phyloP scores from a whole-genome alignment of 2,329 filamentous ascomycete species.

The Penicillium sp. region DNA sequence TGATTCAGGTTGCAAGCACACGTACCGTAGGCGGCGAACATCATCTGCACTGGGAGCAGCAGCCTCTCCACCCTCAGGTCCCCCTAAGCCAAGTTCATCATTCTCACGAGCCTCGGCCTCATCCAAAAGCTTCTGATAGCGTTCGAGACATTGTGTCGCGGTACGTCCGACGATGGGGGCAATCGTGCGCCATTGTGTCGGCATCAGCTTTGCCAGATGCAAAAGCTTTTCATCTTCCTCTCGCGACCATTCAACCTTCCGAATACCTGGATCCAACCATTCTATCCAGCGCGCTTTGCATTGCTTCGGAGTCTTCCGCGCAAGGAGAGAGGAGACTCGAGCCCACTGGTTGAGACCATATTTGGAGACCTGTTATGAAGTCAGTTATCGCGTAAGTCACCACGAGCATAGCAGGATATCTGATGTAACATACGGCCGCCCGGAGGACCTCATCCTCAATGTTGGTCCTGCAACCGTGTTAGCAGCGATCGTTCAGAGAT shows the following conservation, averaged over 20 bases:
- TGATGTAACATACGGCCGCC: constrained; percentile 60
- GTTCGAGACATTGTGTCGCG: constrained; percentile 93
- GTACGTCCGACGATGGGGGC: constrained; percentile 94
- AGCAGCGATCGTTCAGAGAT: constrained; percentile 13
- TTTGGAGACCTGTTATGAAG: constrained; percentile 62
- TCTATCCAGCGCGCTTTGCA: constrained; percentile 98
- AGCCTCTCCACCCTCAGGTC: constrained; percentile 75
- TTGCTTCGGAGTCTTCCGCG: constrained; percentile 96
- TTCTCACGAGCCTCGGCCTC: constrained; percentile 89
- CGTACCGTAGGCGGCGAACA: constrained; percentile 72
- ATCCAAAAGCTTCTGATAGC: constrained; percentile 93
- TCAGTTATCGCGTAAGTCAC: constrained; percentile 12
- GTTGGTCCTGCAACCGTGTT: constrained; percentile 52
- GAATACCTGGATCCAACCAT: constrained; percentile 96
- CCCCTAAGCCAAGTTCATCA: constrained; percentile 74
- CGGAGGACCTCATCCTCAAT: constrained; percentile 95
- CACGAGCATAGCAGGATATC: background rate
- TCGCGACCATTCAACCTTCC: constrained; percentile 98
- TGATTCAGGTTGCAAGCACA: constrained; percentile 7
- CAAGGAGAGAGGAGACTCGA: constrained; percentile 92
- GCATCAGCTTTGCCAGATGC: constrained; percentile 96
- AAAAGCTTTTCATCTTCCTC: constrained; percentile 98
- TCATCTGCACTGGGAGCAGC: constrained; percentile 88
- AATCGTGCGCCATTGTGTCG: constrained; percentile 98
- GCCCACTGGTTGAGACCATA: constrained; percentile 98